Base-by-base conservation (phyloP, 768 basidiomycete species). In the Auricularia auricula-judae region DNA sequence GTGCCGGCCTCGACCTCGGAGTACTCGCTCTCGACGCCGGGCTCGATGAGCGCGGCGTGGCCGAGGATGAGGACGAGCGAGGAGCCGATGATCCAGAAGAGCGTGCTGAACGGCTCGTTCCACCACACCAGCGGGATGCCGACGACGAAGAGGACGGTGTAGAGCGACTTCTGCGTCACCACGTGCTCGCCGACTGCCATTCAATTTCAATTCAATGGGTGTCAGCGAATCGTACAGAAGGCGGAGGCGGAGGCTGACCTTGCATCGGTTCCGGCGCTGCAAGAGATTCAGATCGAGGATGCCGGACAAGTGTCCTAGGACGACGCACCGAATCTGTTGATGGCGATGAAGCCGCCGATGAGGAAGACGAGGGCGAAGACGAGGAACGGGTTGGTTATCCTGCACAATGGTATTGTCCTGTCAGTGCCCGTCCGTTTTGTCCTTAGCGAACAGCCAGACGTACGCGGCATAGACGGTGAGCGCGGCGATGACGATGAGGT, bases 51-150 rank as follows among this genome's bases (percentile, higher is more conserved):
- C 64, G 82, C 83, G 2, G 96, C 96, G 71, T 98, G 96, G 10
- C 80, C 85, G 67, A 96, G 79, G 70, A 98, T 91, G 66, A 96
- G 78, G 66, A 95, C 80, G 21, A 84, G 81, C 1, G 91, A 93
- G 1, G 90, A 88, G 21, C 94, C 93, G 66, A 96, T 86, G 69
- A 98, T 81, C 92, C 93, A 96, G 83, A 98, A 97, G 76, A 98
- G 85, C 33, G 91, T 89, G 78, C 80, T 75, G 70, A 92, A 78
- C 4, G 91, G 89, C 35, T 86, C 86, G 4, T 89, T 77, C 72
- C 83, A 76, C 85, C 86, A 92, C 65, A 98, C 84, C 61, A 98
- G 80, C 2, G 93, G 93, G 62, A 97, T 80, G 59, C 95, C 95
- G 71, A 97, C 88, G 68, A 93, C 86, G 77, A 98, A 95, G 35